Evolutionary conservation across 768 basidiomycete species (phyloP).

Genomic region (Arthromyces matolae): DNA sequence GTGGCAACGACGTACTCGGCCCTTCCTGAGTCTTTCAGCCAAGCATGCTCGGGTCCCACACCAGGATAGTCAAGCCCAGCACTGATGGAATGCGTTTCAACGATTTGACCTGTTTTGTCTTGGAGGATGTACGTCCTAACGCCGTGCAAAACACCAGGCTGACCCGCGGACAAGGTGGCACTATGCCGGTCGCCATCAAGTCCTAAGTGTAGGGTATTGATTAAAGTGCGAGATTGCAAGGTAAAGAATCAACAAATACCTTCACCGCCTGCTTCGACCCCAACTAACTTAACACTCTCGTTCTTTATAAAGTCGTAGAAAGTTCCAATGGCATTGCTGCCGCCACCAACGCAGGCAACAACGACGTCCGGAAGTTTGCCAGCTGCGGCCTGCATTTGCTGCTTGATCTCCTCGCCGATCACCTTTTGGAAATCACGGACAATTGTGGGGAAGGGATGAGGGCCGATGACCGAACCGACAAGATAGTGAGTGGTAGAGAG

Average conservation of each 20-base stretch:
- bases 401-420: constrained; percentile 93
- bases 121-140: constrained; percentile 95
- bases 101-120: constrained; percentile 84
- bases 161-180: constrained; percentile 88
- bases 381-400: constrained; percentile 63
- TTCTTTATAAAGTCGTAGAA: constrained; percentile 97
- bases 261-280: constrained; percentile 98
- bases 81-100: constrained; percentile 95
- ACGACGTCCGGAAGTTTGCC: constrained; percentile 93
- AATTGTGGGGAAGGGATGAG: constrained; percentile 98
- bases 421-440: constrained; percentile 95
- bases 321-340: constrained; percentile 95
- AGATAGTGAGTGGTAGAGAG: constrained; percentile 92
- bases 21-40: constrained; percentile 91
- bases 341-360: constrained; percentile 97
- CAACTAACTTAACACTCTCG: constrained; percentile 78
- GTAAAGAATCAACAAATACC: constrained; percentile 40
- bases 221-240: not conserved
- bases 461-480: constrained; percentile 95
- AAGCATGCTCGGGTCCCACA: constrained; percentile 97
- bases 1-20: constrained; percentile 93
- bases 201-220: constrained; percentile 39
- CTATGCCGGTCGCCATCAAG: constrained; percentile 84
- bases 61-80: constrained; percentile 96
- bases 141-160: constrained; percentile 93